phyloP scores from a whole-genome alignment of 2,329 filamentous ascomycete genomes.

The Xylariaceae sp. region DNA sequence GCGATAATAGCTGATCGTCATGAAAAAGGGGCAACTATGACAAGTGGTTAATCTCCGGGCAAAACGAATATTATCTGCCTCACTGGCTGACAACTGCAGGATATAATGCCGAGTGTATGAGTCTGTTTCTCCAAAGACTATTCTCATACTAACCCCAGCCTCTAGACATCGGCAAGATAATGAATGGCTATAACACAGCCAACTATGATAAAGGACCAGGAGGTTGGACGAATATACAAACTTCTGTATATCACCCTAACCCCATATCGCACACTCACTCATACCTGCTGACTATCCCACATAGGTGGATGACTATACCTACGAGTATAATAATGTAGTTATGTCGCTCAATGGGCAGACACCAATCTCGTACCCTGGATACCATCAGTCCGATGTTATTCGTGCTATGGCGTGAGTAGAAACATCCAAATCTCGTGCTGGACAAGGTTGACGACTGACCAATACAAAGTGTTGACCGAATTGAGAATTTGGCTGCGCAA shows the following conservation, averaged over 20 bases:
- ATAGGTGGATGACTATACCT: constrained; percentile 17
- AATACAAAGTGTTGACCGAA: constrained; percentile 15
- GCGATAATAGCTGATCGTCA: background rate
- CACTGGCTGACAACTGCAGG: constrained; percentile 16
- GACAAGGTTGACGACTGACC: background rate
- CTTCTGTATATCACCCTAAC: too few species aligned
- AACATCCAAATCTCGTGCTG: background rate
- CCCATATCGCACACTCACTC: too few species aligned
- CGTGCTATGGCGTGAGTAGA: constrained; percentile 15
- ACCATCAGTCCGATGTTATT: constrained; percentile 17
- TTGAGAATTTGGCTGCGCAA: constrained; percentile 12
- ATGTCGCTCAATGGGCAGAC: constrained; percentile 15
- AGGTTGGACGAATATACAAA: constrained; percentile 7
- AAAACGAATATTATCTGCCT: constrained; percentile 18
- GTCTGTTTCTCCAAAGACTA: background rate
- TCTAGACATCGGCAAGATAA: constrained; percentile 19
- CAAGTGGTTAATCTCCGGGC: constrained; percentile 38
- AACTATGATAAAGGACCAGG: constrained; percentile 11
- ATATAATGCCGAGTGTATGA: constrained; percentile 17
- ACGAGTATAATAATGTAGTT: constrained; percentile 17
- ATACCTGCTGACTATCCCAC: background rate
- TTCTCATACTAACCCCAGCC: background rate
- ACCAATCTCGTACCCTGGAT: constrained; percentile 18
- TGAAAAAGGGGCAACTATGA: constrained; percentile 36
- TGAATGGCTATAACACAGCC: constrained; percentile 18